Evolutionary conservation across 2,329 filamentous ascomycete species (phyloP), one percentile per base, ranked within the genome.

Genomic region (Epichloe typhina): DNA sequence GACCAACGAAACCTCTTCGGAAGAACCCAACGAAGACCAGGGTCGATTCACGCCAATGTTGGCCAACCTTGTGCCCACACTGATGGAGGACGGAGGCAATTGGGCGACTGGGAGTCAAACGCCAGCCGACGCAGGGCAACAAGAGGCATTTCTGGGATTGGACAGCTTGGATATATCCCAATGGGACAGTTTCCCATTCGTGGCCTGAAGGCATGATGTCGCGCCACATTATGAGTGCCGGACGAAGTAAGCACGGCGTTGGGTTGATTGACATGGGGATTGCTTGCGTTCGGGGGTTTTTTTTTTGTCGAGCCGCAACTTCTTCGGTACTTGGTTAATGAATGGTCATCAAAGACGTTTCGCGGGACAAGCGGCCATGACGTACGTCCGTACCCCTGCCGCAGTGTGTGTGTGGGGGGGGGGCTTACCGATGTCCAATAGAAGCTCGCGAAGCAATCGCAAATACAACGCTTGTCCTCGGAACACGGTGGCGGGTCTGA

Each of bases 131-230:
- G 13, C 44, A 3, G 36, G 36, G 5, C 54, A 56, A 11, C 56
- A 59, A 37, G 26, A 31, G 8, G 33, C 56, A 19, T 53, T 61
- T 35, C 49, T 61, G 23, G 59, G 58, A 26, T 64, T 61, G 61
- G 62, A 65, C 15, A 60, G 57, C 7, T 46, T 65, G 4, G 60
- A 64, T 17, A 53, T 65, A 40, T 62, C 59, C 2, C 61, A 64
- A 43, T 65, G 63, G 63, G 63, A 64, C 47, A 65, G 53, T 33
- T 65, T 65, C 50, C 61, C 63, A 1, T 61, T 59, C 19, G 44
- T 36, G 9, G 11, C 44, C 17, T 46, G 44, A 46, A 15, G 26
- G n/a, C 8, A 8, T 5, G 4, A 35, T 36, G 17, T 35, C 8
- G 26, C 12, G 33, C 35, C 4, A 9, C 37, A 19, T 42, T 42